phyloP scores from a whole-genome alignment of 139 green algal genomes.

The Zygnema cylindricum region DNA sequence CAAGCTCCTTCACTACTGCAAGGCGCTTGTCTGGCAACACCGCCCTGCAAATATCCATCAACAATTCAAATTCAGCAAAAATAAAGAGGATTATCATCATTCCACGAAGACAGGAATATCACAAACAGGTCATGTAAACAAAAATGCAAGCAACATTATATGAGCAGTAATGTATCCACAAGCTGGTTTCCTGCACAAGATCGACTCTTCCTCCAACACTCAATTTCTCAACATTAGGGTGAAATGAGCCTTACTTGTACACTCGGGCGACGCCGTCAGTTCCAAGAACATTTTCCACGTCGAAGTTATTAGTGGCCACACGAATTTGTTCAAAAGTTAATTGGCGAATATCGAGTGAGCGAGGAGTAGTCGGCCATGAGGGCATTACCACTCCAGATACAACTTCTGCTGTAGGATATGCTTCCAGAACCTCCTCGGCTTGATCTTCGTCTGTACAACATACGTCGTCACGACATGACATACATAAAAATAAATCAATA shows the following conservation, averaged over 20 bases:
- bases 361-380: neutral
- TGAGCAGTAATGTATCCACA: too few species aligned
- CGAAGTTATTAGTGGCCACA: constrained; percentile 12
- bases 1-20: constrained; percentile 14
- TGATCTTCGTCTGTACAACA: neutral
- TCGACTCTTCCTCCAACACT: too few species aligned
- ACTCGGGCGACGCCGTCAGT: constrained; percentile 5
- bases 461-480: neutral
- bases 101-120: too few species aligned
- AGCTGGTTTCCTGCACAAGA: too few species aligned
- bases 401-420: neutral
- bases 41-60: neutral
- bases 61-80: too few species aligned
- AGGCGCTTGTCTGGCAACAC: neutral
- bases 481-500: too few species aligned
- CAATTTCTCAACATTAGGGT: too few species aligned
- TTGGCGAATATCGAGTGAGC: neutral
- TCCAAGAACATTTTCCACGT: constrained; percentile 7
- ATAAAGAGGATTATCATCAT: too few species aligned
- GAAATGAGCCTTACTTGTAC: too few species aligned
- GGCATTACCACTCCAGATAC: neutral
- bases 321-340: constrained; percentile 1
- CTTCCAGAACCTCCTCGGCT: neutral
- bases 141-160: too few species aligned
- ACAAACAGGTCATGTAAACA: too few species aligned